phyloP scores from a whole-genome alignment of 2,329 filamentous ascomycete genomes.

The Mycogone perniciosa region DNA sequence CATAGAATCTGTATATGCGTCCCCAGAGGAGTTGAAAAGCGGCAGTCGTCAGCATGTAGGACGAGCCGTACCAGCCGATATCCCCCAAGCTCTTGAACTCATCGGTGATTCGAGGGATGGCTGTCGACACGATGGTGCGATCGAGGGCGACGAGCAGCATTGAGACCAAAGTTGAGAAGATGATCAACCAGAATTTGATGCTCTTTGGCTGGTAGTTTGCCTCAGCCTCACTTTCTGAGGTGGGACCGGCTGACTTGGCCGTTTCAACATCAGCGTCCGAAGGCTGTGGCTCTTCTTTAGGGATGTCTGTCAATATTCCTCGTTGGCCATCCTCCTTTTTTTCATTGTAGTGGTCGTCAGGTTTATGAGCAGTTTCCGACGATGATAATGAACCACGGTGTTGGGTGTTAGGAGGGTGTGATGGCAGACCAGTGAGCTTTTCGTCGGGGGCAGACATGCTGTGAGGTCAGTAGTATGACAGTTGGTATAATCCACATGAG shows the following conservation, averaged over 20 bases:
- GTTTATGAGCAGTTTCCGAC: neutral
- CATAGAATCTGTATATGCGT: conserved; percentile 48
- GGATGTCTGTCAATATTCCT: neutral
- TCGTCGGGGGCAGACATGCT: conserved; percentile 5
- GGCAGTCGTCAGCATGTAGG: conserved; percentile 54
- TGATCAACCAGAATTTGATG: conserved; percentile 49
- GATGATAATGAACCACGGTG: conserved; percentile 1
- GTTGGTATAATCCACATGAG: neutral
- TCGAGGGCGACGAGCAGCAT: conserved; percentile 53
- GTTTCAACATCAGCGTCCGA: conserved; percentile 16
- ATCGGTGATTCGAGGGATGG: conserved; percentile 49
- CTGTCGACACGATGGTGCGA: conserved; percentile 51
- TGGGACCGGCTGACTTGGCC: conserved; percentile 11
- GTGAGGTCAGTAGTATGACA: neutral
- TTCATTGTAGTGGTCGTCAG: neutral
- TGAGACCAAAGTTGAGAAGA: conserved; percentile 47
- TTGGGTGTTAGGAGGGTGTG: neutral
- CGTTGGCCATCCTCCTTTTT: neutral
- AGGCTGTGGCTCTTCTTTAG: conserved; percentile 1
- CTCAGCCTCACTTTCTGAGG: conserved; percentile 24
- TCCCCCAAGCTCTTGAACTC: conserved; percentile 53
- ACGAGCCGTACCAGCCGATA: conserved; percentile 58
- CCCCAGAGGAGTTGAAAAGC: conserved; percentile 49
- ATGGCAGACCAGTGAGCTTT: neutral
- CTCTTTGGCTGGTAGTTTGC: conserved; percentile 47